Evolutionary conservation across 1,284 basidiomycete species (phyloP), one percentile per base, ranked within the genome.

Genomic region (Vanrija humicola): DNA sequence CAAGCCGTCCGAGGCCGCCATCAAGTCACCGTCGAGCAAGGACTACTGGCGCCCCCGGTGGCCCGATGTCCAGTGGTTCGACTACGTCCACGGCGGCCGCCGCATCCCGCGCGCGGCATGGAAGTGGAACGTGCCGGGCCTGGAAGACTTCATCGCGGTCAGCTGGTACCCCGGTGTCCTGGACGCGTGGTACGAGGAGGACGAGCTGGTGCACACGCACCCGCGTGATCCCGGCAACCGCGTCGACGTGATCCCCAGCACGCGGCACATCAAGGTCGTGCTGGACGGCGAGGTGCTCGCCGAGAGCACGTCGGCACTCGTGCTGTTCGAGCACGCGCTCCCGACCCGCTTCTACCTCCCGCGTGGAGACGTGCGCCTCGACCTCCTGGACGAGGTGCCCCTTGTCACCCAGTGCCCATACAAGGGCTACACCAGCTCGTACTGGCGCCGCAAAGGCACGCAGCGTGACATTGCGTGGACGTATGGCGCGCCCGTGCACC

Each of bases 261-360:
- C 14, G 8, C 45, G 52, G 9, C 46, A 47, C 25, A 23, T 47
- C 10, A n/a, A 14, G 29, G 45, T 29, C 5, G 9, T 21, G 5
- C 8, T n/a, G 25, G 26, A 38, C 26, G 46, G 39, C 19, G 39
- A 6, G 10, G 29, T 43, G 28, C 45, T 53, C 14, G 52, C 52
- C 8, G 52, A 53, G 18, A 34, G 46, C 7, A 10, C 3, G 16
- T 9, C n/a, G 5, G n/a, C 39, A 10, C 10, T 53, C 7, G 40
- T 40, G 8, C 42, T 58, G 18, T 44, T 43, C 48, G 56, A 58
- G 40, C 50, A 43, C 23, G 19, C 15, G 16, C 43, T 46, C 34
- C 56, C 56, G 21, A 48, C 45, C 12, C 52, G 56, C 10, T 58
- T 48, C 52, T 58, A 58, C 29, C 42, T 58, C 19, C 38, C 52